Percentiles rank a stretch among this genome's conserved stretches.
phyloP scores from a whole-genome alignment of 129 eudicot genomes.

The Helianthus annuus region DNA sequence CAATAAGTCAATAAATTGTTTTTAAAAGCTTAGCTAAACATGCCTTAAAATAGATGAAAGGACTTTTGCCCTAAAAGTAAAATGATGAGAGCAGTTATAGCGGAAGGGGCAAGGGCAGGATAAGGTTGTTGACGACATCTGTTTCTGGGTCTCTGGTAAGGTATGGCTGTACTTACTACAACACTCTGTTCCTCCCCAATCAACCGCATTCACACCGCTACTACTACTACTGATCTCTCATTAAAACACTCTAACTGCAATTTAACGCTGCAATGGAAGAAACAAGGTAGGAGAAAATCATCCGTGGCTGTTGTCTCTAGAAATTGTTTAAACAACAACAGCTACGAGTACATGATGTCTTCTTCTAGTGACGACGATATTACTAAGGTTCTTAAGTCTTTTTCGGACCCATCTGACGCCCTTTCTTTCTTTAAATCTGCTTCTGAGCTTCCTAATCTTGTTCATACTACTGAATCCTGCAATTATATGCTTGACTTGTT shows the following conservation, averaged over 20 bases:
- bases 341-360: too few species aligned
- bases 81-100: too few species aligned
- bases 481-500: constrained; percentile 84
- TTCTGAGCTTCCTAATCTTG: constrained; percentile 58
- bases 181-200: constrained; percentile 11
- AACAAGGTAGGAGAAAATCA: constrained; percentile 41
- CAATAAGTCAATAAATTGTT: too few species aligned
- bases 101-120: too few species aligned
- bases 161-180: constrained; percentile 21
- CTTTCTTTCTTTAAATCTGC: constrained; percentile 53
- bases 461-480: constrained; percentile 22
- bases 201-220: constrained; percentile 13
- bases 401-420: constrained; percentile 52
- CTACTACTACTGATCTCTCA: constrained; percentile 22
- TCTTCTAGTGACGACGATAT: constrained; percentile 48
- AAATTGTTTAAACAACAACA: constrained; percentile 36
- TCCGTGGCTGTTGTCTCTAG: constrained; percentile 34
- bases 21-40: too few species aligned
- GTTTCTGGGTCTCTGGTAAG: too few species aligned
- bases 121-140: too few species aligned
- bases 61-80: too few species aligned
- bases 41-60: too few species aligned
- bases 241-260: constrained; percentile 1
- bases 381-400: constrained; percentile 52
- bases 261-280: constrained; percentile 55